These are phyloP conservation scores for Hanseniaspora singularis DNA, from an alignment of 805 yeast genomes.

Conservation along the genomic window DNA sequence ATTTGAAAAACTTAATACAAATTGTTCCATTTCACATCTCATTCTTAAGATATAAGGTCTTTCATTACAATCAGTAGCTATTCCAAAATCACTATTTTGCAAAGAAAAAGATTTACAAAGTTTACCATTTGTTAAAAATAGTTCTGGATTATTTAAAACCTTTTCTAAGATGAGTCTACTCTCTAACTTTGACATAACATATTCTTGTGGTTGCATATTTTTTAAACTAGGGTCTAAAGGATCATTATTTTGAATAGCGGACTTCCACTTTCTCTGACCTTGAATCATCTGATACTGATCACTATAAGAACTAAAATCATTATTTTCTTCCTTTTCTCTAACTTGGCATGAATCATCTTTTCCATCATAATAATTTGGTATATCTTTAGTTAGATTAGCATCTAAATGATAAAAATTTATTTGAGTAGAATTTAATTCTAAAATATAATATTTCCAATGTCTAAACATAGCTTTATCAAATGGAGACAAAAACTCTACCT, in stretches of 20 bases:
- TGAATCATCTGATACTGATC: background rate
- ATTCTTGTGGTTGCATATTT: conserved; percentile 3
- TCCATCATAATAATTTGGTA: conserved; percentile 26
- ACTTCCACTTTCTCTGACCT: conserved; percentile 1
- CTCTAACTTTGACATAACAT: conserved; percentile 24
- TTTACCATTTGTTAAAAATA: conserved; percentile 27
- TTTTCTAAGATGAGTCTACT: conserved; percentile 21
- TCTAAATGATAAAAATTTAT: conserved; percentile 51
- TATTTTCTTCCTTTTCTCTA: conserved; percentile 12
- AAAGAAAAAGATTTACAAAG: conserved; percentile 59
- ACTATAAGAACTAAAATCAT: conserved; percentile 11
- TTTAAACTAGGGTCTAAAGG: too few species aligned
- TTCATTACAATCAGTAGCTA: conserved; percentile 75
- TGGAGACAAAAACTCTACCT: conserved; percentile 68
- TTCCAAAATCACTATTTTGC: conserved; percentile 73
- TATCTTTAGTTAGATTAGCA: conserved; percentile 24
- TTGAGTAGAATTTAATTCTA: conserved; percentile 80
- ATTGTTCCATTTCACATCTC: conserved; percentile 74
- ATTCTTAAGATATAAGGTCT: conserved; percentile 55
- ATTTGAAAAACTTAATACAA: conserved; percentile 50
- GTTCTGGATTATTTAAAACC: conserved; percentile 20
- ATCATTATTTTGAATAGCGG: background rate
- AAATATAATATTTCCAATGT: conserved; percentile 55
- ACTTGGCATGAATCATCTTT: conserved; percentile 23
- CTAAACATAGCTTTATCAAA: conserved; percentile 55